Evolutionary conservation across 1,284 basidiomycete species (phyloP).

Genomic region (Rhodotorula sp.): DNA sequence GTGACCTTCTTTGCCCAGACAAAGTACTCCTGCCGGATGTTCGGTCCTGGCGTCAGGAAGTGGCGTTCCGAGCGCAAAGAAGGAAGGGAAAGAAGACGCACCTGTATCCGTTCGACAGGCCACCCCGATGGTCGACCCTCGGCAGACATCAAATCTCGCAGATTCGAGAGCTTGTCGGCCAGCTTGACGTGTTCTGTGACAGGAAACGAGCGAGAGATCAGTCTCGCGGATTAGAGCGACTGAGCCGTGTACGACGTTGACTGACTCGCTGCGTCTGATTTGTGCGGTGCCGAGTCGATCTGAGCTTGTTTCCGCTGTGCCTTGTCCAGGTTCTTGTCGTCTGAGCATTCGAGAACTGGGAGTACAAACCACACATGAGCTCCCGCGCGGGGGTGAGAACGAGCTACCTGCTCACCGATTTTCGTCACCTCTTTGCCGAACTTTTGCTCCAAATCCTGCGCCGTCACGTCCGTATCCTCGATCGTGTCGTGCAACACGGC

Average conservation of each 20-base stretch:
- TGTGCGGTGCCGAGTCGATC: conserved; percentile 48
- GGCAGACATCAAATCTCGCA: conserved; percentile 50
- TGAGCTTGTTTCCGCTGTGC: conserved; percentile 50
- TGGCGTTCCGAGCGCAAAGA: neutral
- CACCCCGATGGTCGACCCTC: conserved; percentile 48
- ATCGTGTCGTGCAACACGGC: conserved; percentile 53
- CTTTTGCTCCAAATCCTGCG: conserved; percentile 45
- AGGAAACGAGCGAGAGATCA: neutral
- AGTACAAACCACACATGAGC: neutral
- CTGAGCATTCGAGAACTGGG: conserved; percentile 31
- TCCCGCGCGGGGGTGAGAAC: too few species aligned
- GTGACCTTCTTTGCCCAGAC: conserved; percentile 53
- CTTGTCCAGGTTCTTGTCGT: conserved; percentile 24
- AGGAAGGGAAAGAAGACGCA: neutral
- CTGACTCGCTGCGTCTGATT: conserved; percentile 47
- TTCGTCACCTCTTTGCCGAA: conserved; percentile 50
- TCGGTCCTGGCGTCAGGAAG: neutral
- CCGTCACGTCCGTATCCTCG: conserved; percentile 51
- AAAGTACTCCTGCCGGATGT: conserved; percentile 33
- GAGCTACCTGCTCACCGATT: conserved; percentile 51
- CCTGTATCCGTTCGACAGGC: conserved; percentile 25
- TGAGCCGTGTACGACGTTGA: neutral
- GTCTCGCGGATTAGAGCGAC: too few species aligned
- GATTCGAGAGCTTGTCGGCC: conserved; percentile 53
- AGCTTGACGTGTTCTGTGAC: conserved; percentile 45